Conservation (phyloP, 1,139 yeast genomes). For the Pichia sp. region DNA sequence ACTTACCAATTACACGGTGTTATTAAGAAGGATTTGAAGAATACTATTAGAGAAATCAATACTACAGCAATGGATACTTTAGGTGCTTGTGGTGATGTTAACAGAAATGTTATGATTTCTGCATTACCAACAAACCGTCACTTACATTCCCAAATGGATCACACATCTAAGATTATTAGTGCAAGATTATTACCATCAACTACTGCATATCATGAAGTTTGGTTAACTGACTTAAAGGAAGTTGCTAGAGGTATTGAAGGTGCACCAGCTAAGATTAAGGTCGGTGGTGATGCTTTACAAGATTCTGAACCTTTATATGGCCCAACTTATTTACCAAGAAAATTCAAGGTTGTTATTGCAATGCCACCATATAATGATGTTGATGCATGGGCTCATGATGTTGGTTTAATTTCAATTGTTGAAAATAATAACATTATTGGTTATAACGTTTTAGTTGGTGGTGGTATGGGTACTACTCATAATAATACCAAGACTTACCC, state of each 20-base stretch:
- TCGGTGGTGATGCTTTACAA: slow-evolving; percentile 81
- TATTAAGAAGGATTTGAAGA: slow-evolving; percentile 82
- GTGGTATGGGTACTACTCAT: slow-evolving; percentile 99
- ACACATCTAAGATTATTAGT: slow-evolving; percentile 59
- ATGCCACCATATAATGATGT: slow-evolving; percentile 97
- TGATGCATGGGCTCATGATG: slow-evolving; percentile 93
- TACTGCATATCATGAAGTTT: slow-evolving; percentile 94
- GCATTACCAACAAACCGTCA: slow-evolving; percentile 83
- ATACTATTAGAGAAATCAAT: slow-evolving; percentile 91
- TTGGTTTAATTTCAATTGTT: slow-evolving; percentile 86
- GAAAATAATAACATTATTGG: slow-evolving; percentile 61
- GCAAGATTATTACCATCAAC: slow-evolving; percentile 84
- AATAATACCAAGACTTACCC: slow-evolving; percentile 96
- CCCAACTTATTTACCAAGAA: slow-evolving; percentile 85
- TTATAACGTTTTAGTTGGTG: slow-evolving; percentile 87
- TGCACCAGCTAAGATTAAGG: slow-evolving; percentile 78
- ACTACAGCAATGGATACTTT: slow-evolving; percentile 85
- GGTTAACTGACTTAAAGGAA: slow-evolving; percentile 74
- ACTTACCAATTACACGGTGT: slow-evolving; percentile 96
- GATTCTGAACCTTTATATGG: slow-evolving; percentile 88
- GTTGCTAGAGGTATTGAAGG: slow-evolving; percentile 58
- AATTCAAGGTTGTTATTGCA: slow-evolving; percentile 89
- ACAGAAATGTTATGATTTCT: slow-evolving; percentile 89
- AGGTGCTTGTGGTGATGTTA: slow-evolving; percentile 98
- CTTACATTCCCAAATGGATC: slow-evolving; percentile 69